phyloP scores from a whole-genome alignment of 2,329 filamentous ascomycete genomes.

The Sarocladium oryzae region DNA sequence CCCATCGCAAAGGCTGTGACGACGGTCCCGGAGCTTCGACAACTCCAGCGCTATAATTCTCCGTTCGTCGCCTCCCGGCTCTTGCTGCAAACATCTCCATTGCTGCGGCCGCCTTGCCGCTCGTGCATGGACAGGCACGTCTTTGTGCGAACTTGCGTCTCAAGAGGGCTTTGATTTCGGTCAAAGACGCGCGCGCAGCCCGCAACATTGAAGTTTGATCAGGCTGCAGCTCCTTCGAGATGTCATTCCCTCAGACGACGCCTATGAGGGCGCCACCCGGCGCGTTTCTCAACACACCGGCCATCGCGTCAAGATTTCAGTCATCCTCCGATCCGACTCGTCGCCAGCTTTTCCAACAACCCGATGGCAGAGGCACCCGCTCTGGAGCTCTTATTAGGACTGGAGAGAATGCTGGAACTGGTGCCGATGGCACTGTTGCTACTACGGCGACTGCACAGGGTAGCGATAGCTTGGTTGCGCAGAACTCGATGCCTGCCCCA shows the following conservation, averaged over 20 bases:
- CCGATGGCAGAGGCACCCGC: slow-evolving; percentile 16
- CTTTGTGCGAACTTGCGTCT: neutral
- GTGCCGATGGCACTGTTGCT: slow-evolving; percentile 13
- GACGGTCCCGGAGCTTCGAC: neutral
- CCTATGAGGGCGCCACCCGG: slow-evolving; percentile 69
- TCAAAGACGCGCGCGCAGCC: neutral
- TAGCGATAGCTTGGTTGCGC: slow-evolving; percentile 22
- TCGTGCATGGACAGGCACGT: slow-evolving; percentile 9
- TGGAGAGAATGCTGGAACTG: neutral
- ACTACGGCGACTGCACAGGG: slow-evolving; percentile 20
- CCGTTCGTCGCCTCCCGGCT: neutral
- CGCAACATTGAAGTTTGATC: neutral
- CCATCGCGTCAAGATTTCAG: slow-evolving; percentile 44
- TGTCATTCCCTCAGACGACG: slow-evolving; percentile 53
- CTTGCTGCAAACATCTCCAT: neutral
- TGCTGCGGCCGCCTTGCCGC: slow-evolving; percentile 6
- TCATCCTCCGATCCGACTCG: slow-evolving; percentile 39
- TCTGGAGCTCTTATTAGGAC: neutral
- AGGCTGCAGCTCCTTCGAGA: slow-evolving; percentile 22
- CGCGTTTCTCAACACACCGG: slow-evolving; percentile 70
- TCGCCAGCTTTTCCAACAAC: slow-evolving; percentile 41
- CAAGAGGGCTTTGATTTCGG: neutral
- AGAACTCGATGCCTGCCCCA: slow-evolving; percentile 33
- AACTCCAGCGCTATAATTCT: neutral
- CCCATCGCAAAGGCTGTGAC: neutral